Evolutionary conservation across 352 stramenopile species (phyloP).

Genomic region (Globisporangium paddicum): DNA sequence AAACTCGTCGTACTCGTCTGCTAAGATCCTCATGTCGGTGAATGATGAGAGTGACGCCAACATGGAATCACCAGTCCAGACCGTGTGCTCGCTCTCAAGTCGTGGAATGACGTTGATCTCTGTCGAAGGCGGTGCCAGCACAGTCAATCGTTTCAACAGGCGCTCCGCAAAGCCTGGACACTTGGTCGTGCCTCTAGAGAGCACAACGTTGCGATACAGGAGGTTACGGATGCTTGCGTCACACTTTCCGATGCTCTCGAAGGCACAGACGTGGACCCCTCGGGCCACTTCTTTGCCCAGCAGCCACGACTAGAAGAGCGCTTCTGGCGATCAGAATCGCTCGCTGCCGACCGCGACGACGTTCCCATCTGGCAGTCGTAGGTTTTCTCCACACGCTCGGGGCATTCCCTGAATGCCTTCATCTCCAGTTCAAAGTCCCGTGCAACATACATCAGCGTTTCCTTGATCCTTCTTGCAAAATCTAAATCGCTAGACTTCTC

Average conservation of each 20-base stretch:
- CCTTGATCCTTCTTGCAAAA: neutral
- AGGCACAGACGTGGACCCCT: neutral
- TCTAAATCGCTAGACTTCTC: neutral
- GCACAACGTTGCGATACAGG: neutral
- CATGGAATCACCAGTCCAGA: neutral
- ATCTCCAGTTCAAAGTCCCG: constrained; percentile 2
- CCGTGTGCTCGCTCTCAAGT: neutral
- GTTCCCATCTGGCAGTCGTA: neutral
- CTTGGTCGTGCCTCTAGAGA: too few species aligned
- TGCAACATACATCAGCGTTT: neutral
- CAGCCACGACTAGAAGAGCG: neutral
- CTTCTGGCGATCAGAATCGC: neutral
- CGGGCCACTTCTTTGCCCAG: neutral
- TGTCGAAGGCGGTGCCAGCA: neutral
- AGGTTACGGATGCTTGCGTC: neutral
- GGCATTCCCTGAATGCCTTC: neutral
- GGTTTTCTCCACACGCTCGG: neutral
- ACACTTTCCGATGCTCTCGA: neutral
- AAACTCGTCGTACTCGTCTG: neutral
- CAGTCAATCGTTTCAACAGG: neutral
- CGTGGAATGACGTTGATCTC: neutral
- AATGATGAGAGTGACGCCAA: neutral
- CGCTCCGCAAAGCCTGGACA: neutral
- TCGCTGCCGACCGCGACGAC: neutral
- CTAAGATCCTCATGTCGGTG: neutral